Evolutionary conservation across 1,284 basidiomycete species (phyloP).

Genomic region (Cryptococcus floricola): DNA sequence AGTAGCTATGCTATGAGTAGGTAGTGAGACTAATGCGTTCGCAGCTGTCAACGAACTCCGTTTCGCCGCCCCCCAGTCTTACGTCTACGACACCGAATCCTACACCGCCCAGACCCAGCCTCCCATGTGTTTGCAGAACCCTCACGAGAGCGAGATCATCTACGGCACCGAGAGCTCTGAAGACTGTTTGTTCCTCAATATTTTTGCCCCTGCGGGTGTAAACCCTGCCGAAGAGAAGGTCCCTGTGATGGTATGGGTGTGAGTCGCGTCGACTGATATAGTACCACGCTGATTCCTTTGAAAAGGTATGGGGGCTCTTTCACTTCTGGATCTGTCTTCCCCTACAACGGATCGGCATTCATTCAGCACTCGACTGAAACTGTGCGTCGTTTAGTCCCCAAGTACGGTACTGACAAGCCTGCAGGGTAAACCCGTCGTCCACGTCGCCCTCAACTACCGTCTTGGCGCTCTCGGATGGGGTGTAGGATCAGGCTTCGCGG

Average conservation of each 20-base stretch:
- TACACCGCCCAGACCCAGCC: constrained; percentile 25
- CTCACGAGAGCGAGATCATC: constrained; percentile 15
- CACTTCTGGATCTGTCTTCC: constrained; percentile 15
- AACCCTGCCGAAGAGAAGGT: constrained; percentile 20
- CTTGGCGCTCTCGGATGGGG: constrained; percentile 51
- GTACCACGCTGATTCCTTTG: not conserved
- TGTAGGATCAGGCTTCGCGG: constrained; percentile 35
- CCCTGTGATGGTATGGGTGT: constrained; percentile 43
- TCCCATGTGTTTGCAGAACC: constrained; percentile 35
- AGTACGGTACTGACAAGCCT: not conserved
- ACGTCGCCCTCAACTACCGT: constrained; percentile 52
- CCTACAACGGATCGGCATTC: constrained; percentile 25
- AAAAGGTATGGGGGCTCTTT: constrained; percentile 44
- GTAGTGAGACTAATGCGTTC: not conserved
- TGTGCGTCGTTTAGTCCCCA: not conserved
- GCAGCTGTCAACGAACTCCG: constrained; percentile 11
- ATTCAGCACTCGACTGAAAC: constrained; percentile 9
- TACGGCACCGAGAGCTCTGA: constrained; percentile 28
- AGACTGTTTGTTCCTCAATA: constrained; percentile 51
- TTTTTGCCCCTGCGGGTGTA: constrained; percentile 32
- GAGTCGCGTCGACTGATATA: constrained; percentile 3
- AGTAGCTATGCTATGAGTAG: not conserved
- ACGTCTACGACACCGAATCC: constrained; percentile 19
- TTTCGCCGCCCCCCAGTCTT: constrained; percentile 9
- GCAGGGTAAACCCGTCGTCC: constrained; percentile 43